These are phyloP conservation scores for Orbilia quercus DNA, from an alignment of 2,329 filamentous ascomycete species.

Conservation along the genomic window DNA sequence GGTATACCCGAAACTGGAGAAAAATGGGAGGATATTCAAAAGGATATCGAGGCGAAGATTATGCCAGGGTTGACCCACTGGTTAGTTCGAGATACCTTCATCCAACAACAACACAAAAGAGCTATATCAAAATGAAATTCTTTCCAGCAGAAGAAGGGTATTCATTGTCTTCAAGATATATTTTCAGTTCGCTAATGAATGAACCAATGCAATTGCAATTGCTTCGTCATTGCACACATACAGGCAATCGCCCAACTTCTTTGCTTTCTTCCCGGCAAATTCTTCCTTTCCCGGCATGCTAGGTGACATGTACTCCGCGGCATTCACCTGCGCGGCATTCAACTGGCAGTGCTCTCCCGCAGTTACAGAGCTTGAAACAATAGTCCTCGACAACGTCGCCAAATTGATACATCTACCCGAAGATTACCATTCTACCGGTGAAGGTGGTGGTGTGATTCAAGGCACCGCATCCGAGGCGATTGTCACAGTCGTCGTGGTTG, in stretches of 20 bases:
- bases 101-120: slow-evolving; percentile 19
- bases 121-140: no score
- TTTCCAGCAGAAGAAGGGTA: background rate
- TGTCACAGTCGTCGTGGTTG: slow-evolving; percentile 86
- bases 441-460: slow-evolving; percentile 95
- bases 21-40: slow-evolving; percentile 81
- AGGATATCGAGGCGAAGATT: slow-evolving; percentile 85
- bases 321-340: slow-evolving; percentile 90
- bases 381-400: slow-evolving; percentile 91
- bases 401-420: slow-evolving; percentile 78
- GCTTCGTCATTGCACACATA: slow-evolving; percentile 3
- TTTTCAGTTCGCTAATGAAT: no score
- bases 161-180: no score
- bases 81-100: slow-evolving; percentile 61
- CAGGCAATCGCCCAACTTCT: slow-evolving; percentile 88
- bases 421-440: slow-evolving; percentile 77
- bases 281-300: slow-evolving; percentile 86
- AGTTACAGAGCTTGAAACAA: slow-evolving; percentile 90
- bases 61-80: slow-evolving; percentile 94
- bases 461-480: slow-evolving; percentile 89
- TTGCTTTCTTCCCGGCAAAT: slow-evolving; percentile 91
- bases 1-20: slow-evolving; percentile 74
- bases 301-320: slow-evolving; percentile 89
- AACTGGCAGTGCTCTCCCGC: slow-evolving; percentile 97
- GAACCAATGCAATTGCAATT: no score